A percentile compares a stretch with the other conserved stretches of the same genome.
These are phyloP conservation scores for Nitzschia inconspicua DNA, from an alignment of 108 stramenopile genomes.

Conservation along the genomic window DNA sequence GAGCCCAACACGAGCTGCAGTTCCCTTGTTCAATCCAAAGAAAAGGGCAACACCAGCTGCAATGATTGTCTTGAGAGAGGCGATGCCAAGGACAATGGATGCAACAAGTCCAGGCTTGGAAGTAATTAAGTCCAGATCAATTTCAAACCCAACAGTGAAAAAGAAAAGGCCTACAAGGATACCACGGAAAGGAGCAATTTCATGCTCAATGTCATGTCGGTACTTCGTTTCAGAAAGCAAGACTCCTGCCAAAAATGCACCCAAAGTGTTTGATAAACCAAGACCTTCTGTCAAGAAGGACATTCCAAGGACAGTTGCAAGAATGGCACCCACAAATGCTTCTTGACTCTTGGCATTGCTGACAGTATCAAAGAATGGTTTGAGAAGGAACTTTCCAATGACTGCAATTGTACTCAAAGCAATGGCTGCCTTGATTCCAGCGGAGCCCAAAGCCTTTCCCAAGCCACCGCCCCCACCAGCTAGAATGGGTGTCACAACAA, in stretches of 20 bases:
- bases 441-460: slow-evolving; percentile 60
- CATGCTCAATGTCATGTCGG: slow-evolving; percentile 82
- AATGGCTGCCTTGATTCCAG: slow-evolving; percentile 75
- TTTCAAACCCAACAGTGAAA: slow-evolving; percentile 94
- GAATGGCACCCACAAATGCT: slow-evolving; percentile 84
- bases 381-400: slow-evolving; percentile 71
- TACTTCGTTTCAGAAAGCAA: slow-evolving; percentile 82
- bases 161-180: slow-evolving; percentile 94
- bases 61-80: slow-evolving; percentile 75
- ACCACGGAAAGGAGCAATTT: slow-evolving; percentile 89
- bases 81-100: slow-evolving; percentile 65
- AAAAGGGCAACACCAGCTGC: slow-evolving; percentile 49
- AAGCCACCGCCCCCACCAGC: slow-evolving; percentile 68
- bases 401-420: slow-evolving; percentile 69
- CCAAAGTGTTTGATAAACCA: slow-evolving; percentile 91
- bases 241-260: slow-evolving; percentile 91
- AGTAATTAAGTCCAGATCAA: slow-evolving; percentile 77
- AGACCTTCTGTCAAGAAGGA: slow-evolving; percentile 90
- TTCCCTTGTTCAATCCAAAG: slow-evolving; percentile 66
- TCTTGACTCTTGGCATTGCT: slow-evolving; percentile 75
- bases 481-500: slow-evolving; percentile 87
- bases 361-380: slow-evolving; percentile 76
- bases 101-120: slow-evolving; percentile 60
- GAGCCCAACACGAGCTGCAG: slow-evolving; percentile 78
- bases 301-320: slow-evolving; percentile 84